Evolutionary conservation across 371 early-diverging fungal genomes (phyloP).

Genomic region (Smittium mucronatum): DNA sequence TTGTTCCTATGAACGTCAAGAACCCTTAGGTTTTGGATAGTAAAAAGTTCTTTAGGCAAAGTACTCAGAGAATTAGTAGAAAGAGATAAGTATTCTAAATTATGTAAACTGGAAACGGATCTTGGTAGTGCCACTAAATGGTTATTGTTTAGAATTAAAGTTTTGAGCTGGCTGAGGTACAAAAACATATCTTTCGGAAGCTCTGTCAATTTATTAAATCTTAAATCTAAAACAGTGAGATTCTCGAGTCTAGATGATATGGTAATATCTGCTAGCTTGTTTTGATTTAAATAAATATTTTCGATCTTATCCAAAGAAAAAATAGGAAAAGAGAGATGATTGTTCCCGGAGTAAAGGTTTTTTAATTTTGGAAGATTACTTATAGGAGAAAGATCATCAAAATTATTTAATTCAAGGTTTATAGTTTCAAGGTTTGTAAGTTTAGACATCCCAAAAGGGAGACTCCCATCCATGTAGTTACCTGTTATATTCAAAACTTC

Average conservation of each 20-base stretch:
- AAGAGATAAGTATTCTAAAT: constrained; percentile 44
- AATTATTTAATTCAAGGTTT: constrained; percentile 26
- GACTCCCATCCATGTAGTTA: constrained; percentile 51
- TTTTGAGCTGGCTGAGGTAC: constrained; percentile 40
- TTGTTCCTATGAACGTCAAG: constrained; percentile 60
- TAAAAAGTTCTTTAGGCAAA: constrained; percentile 47
- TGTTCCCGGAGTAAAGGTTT: constrained; percentile 52
- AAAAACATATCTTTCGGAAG: constrained; percentile 49
- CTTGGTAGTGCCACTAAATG: constrained; percentile 52
- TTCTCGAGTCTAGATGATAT: constrained; percentile 22
- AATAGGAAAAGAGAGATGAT: constrained; percentile 35
- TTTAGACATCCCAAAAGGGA: constrained; percentile 48
- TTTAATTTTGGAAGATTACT: constrained; percentile 45
- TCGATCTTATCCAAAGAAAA: constrained; percentile 21
- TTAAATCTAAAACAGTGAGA: constrained; percentile 41
- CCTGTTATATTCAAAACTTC: constrained; percentile 52
- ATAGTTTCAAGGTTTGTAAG: constrained; percentile 53
- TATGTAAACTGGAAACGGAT: constrained; percentile 41
- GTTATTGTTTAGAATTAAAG: constrained; percentile 54
- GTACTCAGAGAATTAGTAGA: constrained; percentile 52
- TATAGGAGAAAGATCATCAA: not conserved
- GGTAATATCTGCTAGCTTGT: constrained; percentile 29
- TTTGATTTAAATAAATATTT: constrained; percentile 24
- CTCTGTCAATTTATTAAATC: constrained; percentile 54
- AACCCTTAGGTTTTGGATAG: constrained; percentile 35